Conservation (phyloP, 2,329 filamentous ascomycete species). For the Chaetomiaceae sp. region DNA sequence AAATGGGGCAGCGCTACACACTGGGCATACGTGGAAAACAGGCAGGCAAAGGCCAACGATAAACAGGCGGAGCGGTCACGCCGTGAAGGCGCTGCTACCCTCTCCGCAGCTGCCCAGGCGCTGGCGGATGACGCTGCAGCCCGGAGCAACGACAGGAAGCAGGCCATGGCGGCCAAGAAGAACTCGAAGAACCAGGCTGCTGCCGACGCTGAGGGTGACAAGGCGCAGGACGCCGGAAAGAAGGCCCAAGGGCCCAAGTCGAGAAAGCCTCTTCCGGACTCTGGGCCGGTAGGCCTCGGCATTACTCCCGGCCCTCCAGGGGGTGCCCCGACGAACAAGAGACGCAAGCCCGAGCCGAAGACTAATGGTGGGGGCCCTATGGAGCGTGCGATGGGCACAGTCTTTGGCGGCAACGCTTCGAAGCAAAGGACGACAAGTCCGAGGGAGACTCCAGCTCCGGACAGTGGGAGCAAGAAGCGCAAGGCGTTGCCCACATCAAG, state of each 20-base stretch:
- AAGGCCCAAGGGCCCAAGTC: conserved; percentile 59
- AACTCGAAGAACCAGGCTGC: conserved; percentile 65
- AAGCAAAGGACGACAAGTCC: conserved; percentile 63
- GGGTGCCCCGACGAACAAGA: conserved; percentile 56
- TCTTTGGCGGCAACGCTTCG: conserved; percentile 46
- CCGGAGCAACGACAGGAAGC: conserved; percentile 78
- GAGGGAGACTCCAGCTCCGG: conserved; percentile 62
- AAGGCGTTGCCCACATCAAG: conserved; percentile 63
- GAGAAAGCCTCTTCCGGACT: conserved; percentile 52
- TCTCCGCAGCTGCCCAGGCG: conserved; percentile 70
- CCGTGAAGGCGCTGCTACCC: conserved; percentile 71
- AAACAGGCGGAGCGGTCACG: conserved; percentile 68
- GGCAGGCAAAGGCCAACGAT: conserved; percentile 55
- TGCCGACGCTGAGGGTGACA: conserved; percentile 61
- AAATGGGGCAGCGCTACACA: conserved; percentile 87
- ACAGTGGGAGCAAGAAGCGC: conserved; percentile 64
- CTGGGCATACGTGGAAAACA: conserved; percentile 91
- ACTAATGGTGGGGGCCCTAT: conserved; percentile 49
- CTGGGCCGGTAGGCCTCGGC: conserved; percentile 53
- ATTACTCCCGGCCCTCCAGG: conserved; percentile 54
- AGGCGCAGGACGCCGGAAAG: conserved; percentile 49
- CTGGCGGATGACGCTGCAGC: conserved; percentile 80
- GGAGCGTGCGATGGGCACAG: conserved; percentile 65
- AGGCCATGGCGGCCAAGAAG: conserved; percentile 73
- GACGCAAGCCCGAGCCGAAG: conserved; percentile 74